Conservation (phyloP, 2,329 filamentous ascomycete genomes). For the Trichothecium roseum region DNA sequence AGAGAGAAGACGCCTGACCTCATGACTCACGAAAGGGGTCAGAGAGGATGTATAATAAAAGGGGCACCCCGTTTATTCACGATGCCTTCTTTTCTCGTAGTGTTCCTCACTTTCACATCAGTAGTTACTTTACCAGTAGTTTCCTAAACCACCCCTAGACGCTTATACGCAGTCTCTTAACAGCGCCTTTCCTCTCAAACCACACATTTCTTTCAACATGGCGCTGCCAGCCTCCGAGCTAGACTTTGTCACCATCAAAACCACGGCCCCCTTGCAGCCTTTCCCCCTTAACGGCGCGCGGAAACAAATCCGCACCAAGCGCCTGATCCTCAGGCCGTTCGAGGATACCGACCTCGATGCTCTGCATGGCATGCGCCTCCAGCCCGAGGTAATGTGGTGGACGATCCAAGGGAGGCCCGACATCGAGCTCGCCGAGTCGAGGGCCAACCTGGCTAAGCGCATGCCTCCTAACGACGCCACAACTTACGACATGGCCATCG, state of each 20-base stretch:
- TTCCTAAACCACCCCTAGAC: no score
- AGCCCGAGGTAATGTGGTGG: slow-evolving; percentile 54
- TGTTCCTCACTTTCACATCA: no score
- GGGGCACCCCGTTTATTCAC: no score
- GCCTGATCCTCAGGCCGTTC: slow-evolving; percentile 44
- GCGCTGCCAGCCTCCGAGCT: slow-evolving; percentile 3
- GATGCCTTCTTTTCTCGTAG: no score
- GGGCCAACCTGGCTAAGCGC: slow-evolving; percentile 24
- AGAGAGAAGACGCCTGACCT: no score
- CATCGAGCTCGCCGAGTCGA: slow-evolving; percentile 31
- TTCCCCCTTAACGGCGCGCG: slow-evolving; percentile 29
- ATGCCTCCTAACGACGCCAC: slow-evolving; percentile 38
- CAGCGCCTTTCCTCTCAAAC: no score
- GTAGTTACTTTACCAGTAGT: no score
- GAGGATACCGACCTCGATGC: slow-evolving; percentile 36
- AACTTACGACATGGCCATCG: slow-evolving; percentile 48
- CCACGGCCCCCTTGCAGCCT: slow-evolving; percentile 32
- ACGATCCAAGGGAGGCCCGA: slow-evolving; percentile 34
- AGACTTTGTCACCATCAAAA: slow-evolving; percentile 31
- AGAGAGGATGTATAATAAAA: no score
- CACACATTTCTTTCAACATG: no score
- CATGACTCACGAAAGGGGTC: no score
- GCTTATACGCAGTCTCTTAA: no score
- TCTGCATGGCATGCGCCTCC: slow-evolving; percentile 40
- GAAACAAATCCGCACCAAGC: slow-evolving; percentile 33